Conservation (phyloP, 1,284 basidiomycete genomes). For the Apiotrichum gamsii region DNA sequence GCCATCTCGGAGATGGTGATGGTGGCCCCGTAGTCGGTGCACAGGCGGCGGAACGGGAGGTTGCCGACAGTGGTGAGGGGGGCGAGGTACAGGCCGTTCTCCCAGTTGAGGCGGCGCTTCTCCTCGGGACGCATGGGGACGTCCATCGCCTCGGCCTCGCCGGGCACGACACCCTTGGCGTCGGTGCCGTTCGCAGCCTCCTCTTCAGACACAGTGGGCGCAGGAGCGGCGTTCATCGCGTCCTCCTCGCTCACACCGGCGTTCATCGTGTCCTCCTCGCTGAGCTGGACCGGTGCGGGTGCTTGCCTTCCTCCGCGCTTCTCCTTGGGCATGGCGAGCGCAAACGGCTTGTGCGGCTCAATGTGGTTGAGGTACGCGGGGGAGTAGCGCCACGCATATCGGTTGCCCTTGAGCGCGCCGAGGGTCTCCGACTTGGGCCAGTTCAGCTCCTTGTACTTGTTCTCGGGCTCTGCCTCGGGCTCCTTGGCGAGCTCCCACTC, state of each 20-base stretch:
- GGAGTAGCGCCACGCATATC: slow-evolving; percentile 62
- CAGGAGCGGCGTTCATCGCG: slow-evolving; percentile 20
- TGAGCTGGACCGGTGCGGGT: slow-evolving; percentile 13
- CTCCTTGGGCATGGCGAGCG: slow-evolving; percentile 16
- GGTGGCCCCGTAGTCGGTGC: slow-evolving; percentile 78
- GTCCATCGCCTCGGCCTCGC: slow-evolving; percentile 35
- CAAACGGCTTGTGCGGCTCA: slow-evolving; percentile 47
- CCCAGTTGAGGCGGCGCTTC: slow-evolving; percentile 82
- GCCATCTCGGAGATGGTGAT: slow-evolving; percentile 94
- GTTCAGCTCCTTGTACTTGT: slow-evolving; percentile 74
- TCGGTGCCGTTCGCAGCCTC: slow-evolving; percentile 27
- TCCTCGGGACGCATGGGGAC: slow-evolving; percentile 63
- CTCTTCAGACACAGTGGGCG: slow-evolving; percentile 24
- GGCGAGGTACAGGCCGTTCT: slow-evolving; percentile 83
- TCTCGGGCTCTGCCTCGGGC: slow-evolving; percentile 54
- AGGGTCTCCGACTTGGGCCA: slow-evolving; percentile 57
- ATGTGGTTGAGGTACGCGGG: slow-evolving; percentile 63
- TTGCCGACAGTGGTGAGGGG: slow-evolving; percentile 95
- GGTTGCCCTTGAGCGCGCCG: slow-evolving; percentile 59
- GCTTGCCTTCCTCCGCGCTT: slow-evolving; percentile 11
- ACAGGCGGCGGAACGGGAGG: slow-evolving; percentile 89
- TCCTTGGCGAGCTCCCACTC: slow-evolving; percentile 25
- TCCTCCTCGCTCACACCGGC: slow-evolving; percentile 24
- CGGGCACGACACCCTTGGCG: slow-evolving; percentile 34
- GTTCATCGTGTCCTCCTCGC: slow-evolving; percentile 41